phyloP scores from a whole-genome alignment of 495 filamentous ascomycete species.

The Staphylotrichum tortipilum region DNA sequence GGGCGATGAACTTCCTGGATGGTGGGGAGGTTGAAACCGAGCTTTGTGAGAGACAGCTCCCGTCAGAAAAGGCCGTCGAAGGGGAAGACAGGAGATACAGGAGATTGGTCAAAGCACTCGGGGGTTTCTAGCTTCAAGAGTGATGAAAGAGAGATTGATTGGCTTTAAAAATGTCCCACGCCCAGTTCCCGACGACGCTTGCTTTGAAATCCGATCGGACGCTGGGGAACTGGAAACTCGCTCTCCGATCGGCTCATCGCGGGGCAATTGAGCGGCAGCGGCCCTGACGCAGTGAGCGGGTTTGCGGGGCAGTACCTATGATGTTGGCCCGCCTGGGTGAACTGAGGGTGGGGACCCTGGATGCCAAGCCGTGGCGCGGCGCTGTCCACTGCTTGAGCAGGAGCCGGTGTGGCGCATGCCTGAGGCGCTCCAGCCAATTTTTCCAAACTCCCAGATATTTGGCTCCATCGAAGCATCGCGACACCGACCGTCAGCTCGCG shows the following conservation, averaged over 20 bases:
- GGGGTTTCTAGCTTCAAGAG: background rate
- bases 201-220: slow-evolving; percentile 34
- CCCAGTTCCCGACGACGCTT: slow-evolving; percentile 4
- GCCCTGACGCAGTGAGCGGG: too few species aligned
- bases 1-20: background rate
- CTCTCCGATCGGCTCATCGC: slow-evolving; percentile 3
- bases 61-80: too few species aligned
- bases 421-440: slow-evolving; percentile 10
- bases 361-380: too few species aligned
- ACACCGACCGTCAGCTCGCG: slow-evolving; percentile 2
- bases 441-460: slow-evolving; percentile 5
- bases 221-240: background rate
- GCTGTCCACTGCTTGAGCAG: too few species aligned
- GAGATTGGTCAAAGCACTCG: background rate
- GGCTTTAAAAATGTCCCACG: too few species aligned
- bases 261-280: slow-evolving; percentile 7
- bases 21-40: background rate
- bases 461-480: slow-evolving; percentile 12
- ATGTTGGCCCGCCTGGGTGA: too few species aligned
- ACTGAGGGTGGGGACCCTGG: too few species aligned
- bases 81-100: background rate
- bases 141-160: too few species aligned
- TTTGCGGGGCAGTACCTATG: too few species aligned
- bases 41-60: too few species aligned
- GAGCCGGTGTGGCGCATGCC: slow-evolving; percentile 2